Percentiles rank a stretch among this genome's conserved stretches.
phyloP scores from a whole-genome alignment of 257 asterid species.

The Schizonepeta tenuifolia region DNA sequence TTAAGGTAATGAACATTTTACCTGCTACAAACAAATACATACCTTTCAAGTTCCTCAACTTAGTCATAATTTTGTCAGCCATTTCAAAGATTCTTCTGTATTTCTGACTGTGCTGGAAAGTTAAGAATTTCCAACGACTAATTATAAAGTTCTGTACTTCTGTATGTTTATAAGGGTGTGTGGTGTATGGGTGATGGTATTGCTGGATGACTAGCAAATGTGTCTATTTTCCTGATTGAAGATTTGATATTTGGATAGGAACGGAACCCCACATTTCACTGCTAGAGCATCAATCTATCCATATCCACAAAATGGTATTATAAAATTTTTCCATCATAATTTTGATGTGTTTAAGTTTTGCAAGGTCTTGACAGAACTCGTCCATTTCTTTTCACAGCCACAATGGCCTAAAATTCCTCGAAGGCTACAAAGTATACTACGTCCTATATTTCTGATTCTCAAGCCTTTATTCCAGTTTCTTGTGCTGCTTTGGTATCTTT shows the following conservation, averaged over 20 bases:
- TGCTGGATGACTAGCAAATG: constrained; percentile 9
- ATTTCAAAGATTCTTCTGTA: not conserved
- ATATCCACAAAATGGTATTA: constrained; percentile 79
- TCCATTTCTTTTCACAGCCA: constrained; percentile 53
- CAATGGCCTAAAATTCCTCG: constrained; percentile 75
- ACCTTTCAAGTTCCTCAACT: not conserved
- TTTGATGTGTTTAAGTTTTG: constrained; percentile 23
- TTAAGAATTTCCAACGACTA: not conserved
- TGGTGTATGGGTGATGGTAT: constrained; percentile 11
- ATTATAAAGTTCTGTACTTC: not conserved
- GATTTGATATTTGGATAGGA: constrained; percentile 55
- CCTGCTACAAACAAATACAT: not conserved
- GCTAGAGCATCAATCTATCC: constrained; percentile 68
- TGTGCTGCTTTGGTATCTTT: constrained; percentile 90
- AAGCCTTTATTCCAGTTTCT: constrained; percentile 84
- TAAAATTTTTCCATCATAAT: constrained; percentile 25
- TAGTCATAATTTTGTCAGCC: not conserved
- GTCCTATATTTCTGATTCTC: constrained; percentile 72
- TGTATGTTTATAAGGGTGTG: constrained; percentile 10
- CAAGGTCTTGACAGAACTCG: constrained; percentile 29
- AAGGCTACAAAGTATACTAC: constrained; percentile 70
- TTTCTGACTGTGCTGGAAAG: not conserved
- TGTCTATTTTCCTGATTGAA: constrained; percentile 29
- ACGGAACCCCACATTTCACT: constrained; percentile 80
- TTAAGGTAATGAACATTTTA: not conserved